Conservation (phyloP, 139 green algal species). For the Yamagishiella unicocca region DNA sequence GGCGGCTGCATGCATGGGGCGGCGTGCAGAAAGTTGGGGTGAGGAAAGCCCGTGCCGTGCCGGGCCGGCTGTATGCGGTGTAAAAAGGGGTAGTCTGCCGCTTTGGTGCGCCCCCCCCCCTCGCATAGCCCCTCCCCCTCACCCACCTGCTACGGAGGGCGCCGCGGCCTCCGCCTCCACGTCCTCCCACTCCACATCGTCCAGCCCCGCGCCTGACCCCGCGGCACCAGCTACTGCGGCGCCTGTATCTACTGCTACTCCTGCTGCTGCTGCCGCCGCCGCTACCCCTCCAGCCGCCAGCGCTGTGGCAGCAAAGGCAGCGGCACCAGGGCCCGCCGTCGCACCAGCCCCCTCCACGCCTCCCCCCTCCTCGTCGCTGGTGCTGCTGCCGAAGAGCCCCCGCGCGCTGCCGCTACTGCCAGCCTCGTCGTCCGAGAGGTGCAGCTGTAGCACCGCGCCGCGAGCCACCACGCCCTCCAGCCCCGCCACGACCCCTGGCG, state of each 20-base stretch:
- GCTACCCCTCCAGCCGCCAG: not conserved
- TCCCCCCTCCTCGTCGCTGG: not conserved
- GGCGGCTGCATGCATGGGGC: not conserved
- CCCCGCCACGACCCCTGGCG: not conserved
- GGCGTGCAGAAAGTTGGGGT: too few species aligned
- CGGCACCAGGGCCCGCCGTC: not conserved
- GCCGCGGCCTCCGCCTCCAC: slow-evolving; percentile 57
- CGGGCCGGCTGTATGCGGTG: too few species aligned
- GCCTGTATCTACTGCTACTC: not conserved
- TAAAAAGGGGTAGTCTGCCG: too few species aligned
- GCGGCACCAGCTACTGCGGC: not conserved
- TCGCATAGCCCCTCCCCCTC: not conserved
- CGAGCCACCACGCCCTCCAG: not conserved
- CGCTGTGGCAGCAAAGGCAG: not conserved
- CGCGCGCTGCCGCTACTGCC: slow-evolving; percentile 7
- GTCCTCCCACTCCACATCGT: slow-evolving; percentile 70
- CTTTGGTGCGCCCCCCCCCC: not conserved
- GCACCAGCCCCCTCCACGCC: not conserved
- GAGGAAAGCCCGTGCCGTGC: too few species aligned
- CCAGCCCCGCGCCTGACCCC: not conserved
- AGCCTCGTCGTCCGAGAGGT: slow-evolving; percentile 13
- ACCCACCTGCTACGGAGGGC: slow-evolving; percentile 30
- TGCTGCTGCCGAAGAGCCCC: slow-evolving; percentile 48
- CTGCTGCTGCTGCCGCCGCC: not conserved
- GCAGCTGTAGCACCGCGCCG: slow-evolving; percentile 17